Evolutionary conservation across 257 asterid genomes (phyloP), one percentile per base, ranked within the genome.

Genomic region (Mentha longifolia): DNA sequence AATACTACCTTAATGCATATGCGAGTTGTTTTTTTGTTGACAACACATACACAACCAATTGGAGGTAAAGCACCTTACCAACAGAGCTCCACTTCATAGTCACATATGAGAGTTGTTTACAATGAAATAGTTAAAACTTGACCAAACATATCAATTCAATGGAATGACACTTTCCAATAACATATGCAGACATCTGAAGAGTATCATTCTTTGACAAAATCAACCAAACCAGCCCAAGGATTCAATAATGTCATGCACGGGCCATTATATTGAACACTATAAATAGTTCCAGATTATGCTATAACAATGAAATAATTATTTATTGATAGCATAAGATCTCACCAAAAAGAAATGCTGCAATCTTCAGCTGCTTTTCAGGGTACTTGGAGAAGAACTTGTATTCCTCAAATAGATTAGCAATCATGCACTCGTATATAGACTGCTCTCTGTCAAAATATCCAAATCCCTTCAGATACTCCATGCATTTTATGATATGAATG

Each of bases 311-410:
- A 65, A 30, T 19, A 49, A 70, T 33, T 28, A 51, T 61, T 46
- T 60, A 68, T 5, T 51, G 28, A 49, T 65, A 71, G 60, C 65
- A 52, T 14, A 81, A 39, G 72, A 79, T 58, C 96, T 86, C 77
- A 93, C 97, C 98, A 68, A 88, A 88, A 37, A 93, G 88, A 82
- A 81, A 74, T 35, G 97, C 96, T 39, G 98, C 96, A 72, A 88
- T 82, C 77, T 72, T 86, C 78, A 93, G 88, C 87, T 93, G 96
- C 80, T 81, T 83, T n/a, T 90, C 96, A 72, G 98, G 98, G 76
- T 88, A 93, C 77, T 88, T 90, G 75, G 88, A 73, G 79, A 93
- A 86, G 76, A 88, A 93, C 41, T 89, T 86, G 87, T 85, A 94
- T 75, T 94, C 97, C 80, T 95, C 98, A 77, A 92, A 89, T 61